These are phyloP conservation scores for Meyerozyma smithsonii DNA, from an alignment of 1,139 yeast species.

Conservation along the genomic window DNA sequence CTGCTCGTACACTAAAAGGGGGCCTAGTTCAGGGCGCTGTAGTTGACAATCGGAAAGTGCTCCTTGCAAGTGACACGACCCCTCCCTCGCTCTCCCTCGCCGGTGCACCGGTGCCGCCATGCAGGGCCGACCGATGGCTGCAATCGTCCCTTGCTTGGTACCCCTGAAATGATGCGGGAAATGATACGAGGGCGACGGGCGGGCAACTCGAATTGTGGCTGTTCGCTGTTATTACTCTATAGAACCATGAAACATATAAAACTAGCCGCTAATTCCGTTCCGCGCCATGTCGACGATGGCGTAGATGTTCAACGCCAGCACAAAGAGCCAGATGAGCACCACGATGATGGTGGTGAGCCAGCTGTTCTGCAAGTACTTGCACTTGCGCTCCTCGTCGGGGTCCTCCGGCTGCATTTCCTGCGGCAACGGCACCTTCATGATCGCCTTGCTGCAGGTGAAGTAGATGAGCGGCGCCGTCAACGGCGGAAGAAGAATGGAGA, in stretches of 20 bases:
- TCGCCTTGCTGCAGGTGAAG: conserved; percentile 58
- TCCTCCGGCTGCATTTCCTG: conserved; percentile 12
- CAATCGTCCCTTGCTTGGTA: too few species aligned
- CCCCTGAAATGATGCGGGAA: too few species aligned
- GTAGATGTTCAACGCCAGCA: conserved; percentile 61
- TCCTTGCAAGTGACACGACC: background rate
- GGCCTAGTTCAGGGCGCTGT: background rate
- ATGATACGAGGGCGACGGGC: too few species aligned
- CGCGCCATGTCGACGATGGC: conserved; percentile 61
- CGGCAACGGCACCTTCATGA: conserved; percentile 52
- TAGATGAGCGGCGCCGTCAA: conserved; percentile 74
- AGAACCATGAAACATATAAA: background rate
- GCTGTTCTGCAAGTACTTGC: conserved; percentile 52
- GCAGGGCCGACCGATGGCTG: too few species aligned
- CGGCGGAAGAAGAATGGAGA: conserved; percentile 69
- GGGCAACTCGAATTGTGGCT: too few species aligned
- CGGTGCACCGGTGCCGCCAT: too few species aligned
- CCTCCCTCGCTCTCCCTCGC: too few species aligned
- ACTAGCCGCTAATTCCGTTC: conserved; percentile 23
- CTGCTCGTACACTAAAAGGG: background rate
- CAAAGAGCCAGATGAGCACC: conserved; percentile 56
- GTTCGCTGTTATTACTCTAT: too few species aligned
- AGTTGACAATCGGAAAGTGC: background rate
- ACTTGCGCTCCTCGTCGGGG: conserved; percentile 15
- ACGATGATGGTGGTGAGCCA: conserved; percentile 52